Conservation (phyloP, 305 asterid species). For the Galium porrigens region DNA sequence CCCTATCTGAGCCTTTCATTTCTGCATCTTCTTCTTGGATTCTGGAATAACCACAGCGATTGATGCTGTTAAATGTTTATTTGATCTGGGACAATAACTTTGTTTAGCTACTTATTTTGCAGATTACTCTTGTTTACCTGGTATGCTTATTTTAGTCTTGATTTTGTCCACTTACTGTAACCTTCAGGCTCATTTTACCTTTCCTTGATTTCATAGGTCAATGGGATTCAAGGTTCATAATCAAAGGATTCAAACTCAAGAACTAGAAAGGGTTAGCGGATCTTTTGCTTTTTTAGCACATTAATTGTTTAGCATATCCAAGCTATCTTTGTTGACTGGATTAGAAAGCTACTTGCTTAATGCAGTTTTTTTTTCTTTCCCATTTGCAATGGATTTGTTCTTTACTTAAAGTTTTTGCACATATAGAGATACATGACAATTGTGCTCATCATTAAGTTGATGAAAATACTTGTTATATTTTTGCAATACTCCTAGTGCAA, state of each 20-base stretch:
- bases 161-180: not conserved
- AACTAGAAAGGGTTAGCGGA: slow-evolving; percentile 57
- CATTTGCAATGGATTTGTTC: not conserved
- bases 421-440: not conserved
- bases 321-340: not conserved
- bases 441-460: not conserved
- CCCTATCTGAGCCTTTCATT: not conserved
- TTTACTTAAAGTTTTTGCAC: not conserved
- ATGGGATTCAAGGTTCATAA: slow-evolving; percentile 39
- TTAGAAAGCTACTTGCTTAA: not conserved
- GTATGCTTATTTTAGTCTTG: not conserved
- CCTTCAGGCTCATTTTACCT: slow-evolving; percentile 9
- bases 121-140: not conserved
- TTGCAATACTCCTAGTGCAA: not conserved
- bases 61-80: not conserved
- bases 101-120: not conserved
- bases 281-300: slow-evolving; percentile 1
- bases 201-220: slow-evolving; percentile 31
- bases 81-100: not conserved
- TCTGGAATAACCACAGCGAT: not conserved
- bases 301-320: not conserved
- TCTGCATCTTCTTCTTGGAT: not conserved
- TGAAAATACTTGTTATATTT: not conserved
- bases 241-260: slow-evolving; percentile 28
- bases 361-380: not conserved